These are phyloP conservation scores for Condylostoma magnum DNA, from an alignment of 169 alveolate species.

Conservation along the genomic window DNA sequence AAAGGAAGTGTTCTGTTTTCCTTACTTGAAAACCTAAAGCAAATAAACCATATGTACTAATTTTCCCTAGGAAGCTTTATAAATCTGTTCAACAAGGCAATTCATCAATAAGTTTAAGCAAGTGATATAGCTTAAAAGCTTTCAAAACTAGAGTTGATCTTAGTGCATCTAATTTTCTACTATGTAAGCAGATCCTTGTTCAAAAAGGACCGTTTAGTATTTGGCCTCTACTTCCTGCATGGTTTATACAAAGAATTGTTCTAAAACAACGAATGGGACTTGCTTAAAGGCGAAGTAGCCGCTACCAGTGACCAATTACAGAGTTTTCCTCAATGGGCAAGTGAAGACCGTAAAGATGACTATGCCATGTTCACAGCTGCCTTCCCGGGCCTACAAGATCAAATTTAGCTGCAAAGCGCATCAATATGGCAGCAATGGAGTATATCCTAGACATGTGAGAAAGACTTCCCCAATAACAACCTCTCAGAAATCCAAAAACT, in stretches of 20 bases:
- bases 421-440: conserved; percentile 61
- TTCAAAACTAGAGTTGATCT: conserved; percentile 49
- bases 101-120: conserved; percentile 62
- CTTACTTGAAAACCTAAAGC: conserved; percentile 76
- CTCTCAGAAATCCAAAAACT: conserved; percentile 83
- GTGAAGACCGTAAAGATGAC: conserved; percentile 78
- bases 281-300: conserved; percentile 81
- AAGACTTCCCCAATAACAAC: conserved; percentile 60
- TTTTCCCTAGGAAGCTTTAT: conserved; percentile 86
- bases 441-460: conserved; percentile 63
- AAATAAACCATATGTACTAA: conserved; percentile 90
- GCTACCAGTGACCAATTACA: conserved; percentile 52
- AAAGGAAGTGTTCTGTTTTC: conserved; percentile 84
- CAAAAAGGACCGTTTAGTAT: conserved; percentile 87
- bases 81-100: conserved; percentile 77
- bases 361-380: conserved; percentile 71
- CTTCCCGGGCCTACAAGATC: conserved; percentile 60
- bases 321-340: conserved; percentile 72
- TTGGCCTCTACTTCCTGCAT: conserved; percentile 81
- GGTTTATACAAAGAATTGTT: conserved; percentile 72
- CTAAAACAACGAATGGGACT: conserved; percentile 87
- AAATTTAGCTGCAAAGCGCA: conserved; percentile 64
- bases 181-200: conserved; percentile 81
- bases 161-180: conserved; percentile 67
- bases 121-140: conserved; percentile 63